Percentiles rank a stretch among this genome's conserved stretches.
phyloP scores from a whole-genome alignment of 116 monocot genomes.

The Posidonia oceanica region DNA sequence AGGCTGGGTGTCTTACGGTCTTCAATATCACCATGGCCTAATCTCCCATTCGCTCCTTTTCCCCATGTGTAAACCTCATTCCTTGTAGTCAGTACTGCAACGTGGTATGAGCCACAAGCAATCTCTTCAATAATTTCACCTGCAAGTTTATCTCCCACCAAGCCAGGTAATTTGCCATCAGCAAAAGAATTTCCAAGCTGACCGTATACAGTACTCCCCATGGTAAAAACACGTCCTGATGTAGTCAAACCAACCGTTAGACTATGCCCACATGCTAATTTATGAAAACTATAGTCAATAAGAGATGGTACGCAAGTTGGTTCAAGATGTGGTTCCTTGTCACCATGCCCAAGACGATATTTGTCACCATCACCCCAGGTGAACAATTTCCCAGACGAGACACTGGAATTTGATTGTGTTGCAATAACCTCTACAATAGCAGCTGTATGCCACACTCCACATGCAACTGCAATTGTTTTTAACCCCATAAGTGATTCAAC shows the following conservation, averaged over 20 bases:
- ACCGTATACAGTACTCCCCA: conserved; percentile 81
- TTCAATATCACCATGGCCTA: conserved; percentile 80
- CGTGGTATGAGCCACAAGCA: conserved; percentile 76
- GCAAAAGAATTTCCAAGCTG: conserved; percentile 70
- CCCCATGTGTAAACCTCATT: conserved; percentile 87
- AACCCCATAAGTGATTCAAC: conserved; percentile 77
- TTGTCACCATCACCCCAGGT: conserved; percentile 95
- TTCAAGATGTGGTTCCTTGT: conserved; percentile 53
- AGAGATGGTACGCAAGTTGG: conserved; percentile 75
- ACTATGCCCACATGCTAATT: conserved; percentile 70
- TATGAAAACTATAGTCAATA: conserved; percentile 63
- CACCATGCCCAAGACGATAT: conserved; percentile 76
- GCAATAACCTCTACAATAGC: conserved; percentile 64
- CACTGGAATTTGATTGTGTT: conserved; percentile 26
- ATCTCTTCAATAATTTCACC: conserved; percentile 44
- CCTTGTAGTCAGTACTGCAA: conserved; percentile 53
- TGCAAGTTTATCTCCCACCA: conserved; percentile 55
- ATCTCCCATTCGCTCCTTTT: conserved; percentile 82
- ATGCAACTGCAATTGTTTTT: conserved; percentile 58
- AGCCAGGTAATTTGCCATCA: conserved; percentile 52
- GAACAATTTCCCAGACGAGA: conserved; percentile 65
- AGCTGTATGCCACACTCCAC: conserved; percentile 93
- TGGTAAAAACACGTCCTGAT: conserved; percentile 56
- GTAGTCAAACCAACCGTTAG: conserved; percentile 65
- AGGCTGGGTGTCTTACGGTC: conserved; percentile 57